These are phyloP conservation scores for Naganishia cerealis DNA, from an alignment of 1,284 basidiomycete genomes.

Conservation along the genomic window DNA sequence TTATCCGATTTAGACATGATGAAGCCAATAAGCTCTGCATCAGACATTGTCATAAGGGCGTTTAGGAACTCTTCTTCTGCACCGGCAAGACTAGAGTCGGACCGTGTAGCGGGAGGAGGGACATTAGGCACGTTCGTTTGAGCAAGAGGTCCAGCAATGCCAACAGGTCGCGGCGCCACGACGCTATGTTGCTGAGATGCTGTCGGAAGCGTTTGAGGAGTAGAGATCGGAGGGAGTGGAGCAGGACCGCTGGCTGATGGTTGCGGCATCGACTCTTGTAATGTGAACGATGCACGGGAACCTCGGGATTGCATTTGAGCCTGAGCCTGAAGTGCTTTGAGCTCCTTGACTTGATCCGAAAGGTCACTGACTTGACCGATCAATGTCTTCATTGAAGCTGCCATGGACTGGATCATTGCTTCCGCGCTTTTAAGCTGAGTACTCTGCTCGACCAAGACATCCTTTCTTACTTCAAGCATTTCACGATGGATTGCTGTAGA, in stretches of 20 bases:
- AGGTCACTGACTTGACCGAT: constrained; percentile 19
- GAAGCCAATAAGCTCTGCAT: constrained; percentile 27
- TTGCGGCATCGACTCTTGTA: not conserved
- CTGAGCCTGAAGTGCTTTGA: constrained; percentile 9
- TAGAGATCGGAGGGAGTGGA: constrained; percentile 5
- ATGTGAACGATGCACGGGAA: not conserved
- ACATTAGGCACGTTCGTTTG: not conserved
- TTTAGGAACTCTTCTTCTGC: constrained; percentile 32
- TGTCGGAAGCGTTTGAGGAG: constrained; percentile 8
- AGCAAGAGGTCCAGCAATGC: not conserved
- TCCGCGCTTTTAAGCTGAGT: constrained; percentile 19
- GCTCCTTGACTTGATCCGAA: constrained; percentile 17
- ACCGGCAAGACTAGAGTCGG: constrained; percentile 4
- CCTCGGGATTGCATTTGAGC: constrained; percentile 3
- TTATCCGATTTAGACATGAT: constrained; percentile 11
- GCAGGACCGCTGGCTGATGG: not conserved
- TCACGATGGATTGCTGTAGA: constrained; percentile 29
- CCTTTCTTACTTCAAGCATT: constrained; percentile 31
- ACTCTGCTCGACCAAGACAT: constrained; percentile 16
- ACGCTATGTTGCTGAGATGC: not conserved
- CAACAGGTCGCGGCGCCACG: not conserved
- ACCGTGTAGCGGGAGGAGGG: not conserved
- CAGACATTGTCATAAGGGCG: constrained; percentile 26
- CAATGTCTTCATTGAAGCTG: constrained; percentile 15
- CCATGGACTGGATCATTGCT: constrained; percentile 25